Conservation (phyloP, 495 filamentous ascomycete genomes). For the Neurospora hispaniola region DNA sequence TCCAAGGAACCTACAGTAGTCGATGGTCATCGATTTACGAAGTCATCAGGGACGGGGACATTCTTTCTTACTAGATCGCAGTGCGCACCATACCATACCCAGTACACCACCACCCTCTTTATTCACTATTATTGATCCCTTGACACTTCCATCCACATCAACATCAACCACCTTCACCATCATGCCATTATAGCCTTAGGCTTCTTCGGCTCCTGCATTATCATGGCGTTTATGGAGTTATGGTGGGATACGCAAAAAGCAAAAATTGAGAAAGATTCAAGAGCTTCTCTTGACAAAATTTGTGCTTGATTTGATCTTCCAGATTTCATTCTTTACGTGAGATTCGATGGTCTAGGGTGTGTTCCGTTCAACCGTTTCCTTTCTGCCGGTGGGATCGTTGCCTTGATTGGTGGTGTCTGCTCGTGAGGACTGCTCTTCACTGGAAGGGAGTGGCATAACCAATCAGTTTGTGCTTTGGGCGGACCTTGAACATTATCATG, state of each 20-base stretch:
- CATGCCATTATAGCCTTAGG: not conserved
- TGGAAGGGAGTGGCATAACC: not conserved
- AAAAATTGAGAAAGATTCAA: not conserved
- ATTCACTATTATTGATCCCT: not conserved
- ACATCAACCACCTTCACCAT: not conserved
- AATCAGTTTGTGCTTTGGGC: not conserved
- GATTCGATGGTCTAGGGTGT: not conserved
- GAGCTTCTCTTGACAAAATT: not conserved
- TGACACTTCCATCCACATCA: not conserved
- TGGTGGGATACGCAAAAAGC: not conserved
- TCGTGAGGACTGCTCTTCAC: not conserved
- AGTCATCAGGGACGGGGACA: not conserved
- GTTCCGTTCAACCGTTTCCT: not conserved
- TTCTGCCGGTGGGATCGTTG: not conserved
- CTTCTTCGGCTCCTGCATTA: conserved; percentile 4
- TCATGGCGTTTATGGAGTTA: conserved; percentile 8
- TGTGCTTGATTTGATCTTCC: not conserved
- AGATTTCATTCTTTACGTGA: not conserved
- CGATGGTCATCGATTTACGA: not conserved
- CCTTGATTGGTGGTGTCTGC: not conserved
- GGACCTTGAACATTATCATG: not conserved
- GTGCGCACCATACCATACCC: not conserved
- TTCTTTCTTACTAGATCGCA: not conserved
- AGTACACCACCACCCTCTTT: not conserved
- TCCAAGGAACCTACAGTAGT: not conserved